phyloP scores from a whole-genome alignment of 2,329 filamentous ascomycete genomes.

The Sporothrix phasma region DNA sequence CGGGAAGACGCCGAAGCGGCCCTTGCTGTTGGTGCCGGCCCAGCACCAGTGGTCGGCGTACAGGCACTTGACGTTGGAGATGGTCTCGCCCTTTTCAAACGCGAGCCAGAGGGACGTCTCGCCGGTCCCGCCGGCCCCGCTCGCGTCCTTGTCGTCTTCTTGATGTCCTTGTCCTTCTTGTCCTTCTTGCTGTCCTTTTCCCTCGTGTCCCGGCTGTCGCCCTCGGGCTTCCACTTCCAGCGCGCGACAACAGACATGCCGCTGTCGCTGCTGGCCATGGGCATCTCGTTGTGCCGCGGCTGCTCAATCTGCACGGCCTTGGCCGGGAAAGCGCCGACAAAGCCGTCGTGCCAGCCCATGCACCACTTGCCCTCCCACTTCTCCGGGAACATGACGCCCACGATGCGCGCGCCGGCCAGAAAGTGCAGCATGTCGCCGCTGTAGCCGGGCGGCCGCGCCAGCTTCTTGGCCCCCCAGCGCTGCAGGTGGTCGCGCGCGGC shows the following conservation, averaged over 20 bases:
- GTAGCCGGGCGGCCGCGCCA: slow-evolving; percentile 27
- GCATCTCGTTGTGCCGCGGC: slow-evolving; percentile 37
- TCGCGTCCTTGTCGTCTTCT: slow-evolving; percentile 22
- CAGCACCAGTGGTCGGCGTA: slow-evolving; percentile 30
- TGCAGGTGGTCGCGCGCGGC: slow-evolving; percentile 29
- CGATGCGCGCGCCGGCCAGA: slow-evolving; percentile 37
- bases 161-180: background rate
- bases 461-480: slow-evolving; percentile 27
- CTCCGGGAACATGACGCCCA: slow-evolving; percentile 41
- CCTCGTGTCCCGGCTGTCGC: slow-evolving; percentile 34
- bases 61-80: slow-evolving; percentile 51
- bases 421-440: slow-evolving; percentile 31
- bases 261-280: slow-evolving; percentile 36
- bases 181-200: background rate
- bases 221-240: slow-evolving; percentile 42
- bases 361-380: slow-evolving; percentile 47
- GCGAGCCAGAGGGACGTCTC: slow-evolving; percentile 39
- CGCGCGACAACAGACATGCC: slow-evolving; percentile 39
- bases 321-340: slow-evolving; percentile 39
- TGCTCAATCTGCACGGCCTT: slow-evolving; percentile 40
- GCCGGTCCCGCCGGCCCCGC: slow-evolving; percentile 27
- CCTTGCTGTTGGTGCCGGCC: slow-evolving; percentile 28
- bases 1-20: slow-evolving; percentile 28
- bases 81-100: slow-evolving; percentile 57
- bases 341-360: slow-evolving; percentile 47